A percentile compares a stretch with the other conserved stretches of the same genome.
Evolutionary conservation across 108 stramenopile species (phyloP).

Genomic region (Stephanodiscus triporus): DNA sequence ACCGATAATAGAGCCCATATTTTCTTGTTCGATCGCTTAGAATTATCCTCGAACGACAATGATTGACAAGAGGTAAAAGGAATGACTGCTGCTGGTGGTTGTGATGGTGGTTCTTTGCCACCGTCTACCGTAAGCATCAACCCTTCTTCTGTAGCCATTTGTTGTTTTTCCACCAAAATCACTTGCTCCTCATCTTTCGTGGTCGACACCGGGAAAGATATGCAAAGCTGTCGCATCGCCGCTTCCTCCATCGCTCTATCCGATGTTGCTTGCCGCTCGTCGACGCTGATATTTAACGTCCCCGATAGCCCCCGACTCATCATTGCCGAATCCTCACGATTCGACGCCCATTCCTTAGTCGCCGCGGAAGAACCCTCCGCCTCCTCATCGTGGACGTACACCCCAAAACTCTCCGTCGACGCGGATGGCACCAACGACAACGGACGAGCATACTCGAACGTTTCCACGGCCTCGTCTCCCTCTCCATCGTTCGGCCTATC

Average conservation of each 20-base stretch:
- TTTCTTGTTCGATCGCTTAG: conserved; percentile 1
- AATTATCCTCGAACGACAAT: background rate
- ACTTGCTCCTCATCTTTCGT: background rate
- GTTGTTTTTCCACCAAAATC: background rate
- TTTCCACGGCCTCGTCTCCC: conserved; percentile 13
- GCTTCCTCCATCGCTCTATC: background rate
- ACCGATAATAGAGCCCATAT: background rate
- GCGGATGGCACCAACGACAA: background rate
- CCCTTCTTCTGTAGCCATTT: too few species aligned
- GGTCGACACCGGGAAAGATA: background rate
- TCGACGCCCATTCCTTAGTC: background rate
- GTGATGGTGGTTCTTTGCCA: too few species aligned
- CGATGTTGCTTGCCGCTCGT: background rate
- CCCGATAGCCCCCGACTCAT: too few species aligned
- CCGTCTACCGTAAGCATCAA: too few species aligned
- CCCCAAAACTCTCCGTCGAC: background rate
- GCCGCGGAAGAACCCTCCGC: too few species aligned
- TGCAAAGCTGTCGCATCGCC: background rate
- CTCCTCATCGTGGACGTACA: background rate
- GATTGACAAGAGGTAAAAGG: background rate
- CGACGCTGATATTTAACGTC: too few species aligned
- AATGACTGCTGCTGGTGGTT: background rate
- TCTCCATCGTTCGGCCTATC: background rate
- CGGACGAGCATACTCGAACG: background rate
- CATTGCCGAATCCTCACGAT: too few species aligned